phyloP scores from a whole-genome alignment of 352 stramenopile species.

The Globisporangium paroecandrum region DNA sequence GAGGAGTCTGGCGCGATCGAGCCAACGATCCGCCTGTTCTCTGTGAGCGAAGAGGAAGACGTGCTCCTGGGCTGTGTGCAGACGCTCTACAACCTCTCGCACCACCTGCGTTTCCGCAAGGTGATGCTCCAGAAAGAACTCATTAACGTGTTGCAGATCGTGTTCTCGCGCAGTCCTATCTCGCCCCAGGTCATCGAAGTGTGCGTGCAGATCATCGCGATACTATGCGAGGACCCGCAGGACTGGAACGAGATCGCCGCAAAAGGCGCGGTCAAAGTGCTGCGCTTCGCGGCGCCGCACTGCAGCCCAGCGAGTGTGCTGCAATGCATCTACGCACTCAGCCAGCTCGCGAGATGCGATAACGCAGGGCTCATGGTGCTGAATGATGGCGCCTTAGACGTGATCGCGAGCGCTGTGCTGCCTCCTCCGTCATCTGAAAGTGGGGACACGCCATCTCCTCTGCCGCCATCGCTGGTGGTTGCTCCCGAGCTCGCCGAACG shows the following conservation, averaged over 20 bases:
- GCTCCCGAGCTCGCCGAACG: slow-evolving; percentile 39
- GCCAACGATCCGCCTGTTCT: slow-evolving; percentile 53
- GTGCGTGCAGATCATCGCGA: slow-evolving; percentile 60
- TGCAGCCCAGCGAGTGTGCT: slow-evolving; percentile 28
- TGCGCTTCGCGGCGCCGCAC: slow-evolving; percentile 43
- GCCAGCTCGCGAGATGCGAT: slow-evolving; percentile 58
- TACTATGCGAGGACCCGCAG: slow-evolving; percentile 58
- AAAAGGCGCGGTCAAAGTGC: slow-evolving; percentile 50
- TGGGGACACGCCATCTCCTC: background rate
- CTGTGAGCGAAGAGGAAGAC: slow-evolving; percentile 36
- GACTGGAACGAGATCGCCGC: slow-evolving; percentile 48
- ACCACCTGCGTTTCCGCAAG: slow-evolving; percentile 55
- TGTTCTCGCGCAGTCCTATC: slow-evolving; percentile 31
- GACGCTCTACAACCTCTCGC: slow-evolving; percentile 68
- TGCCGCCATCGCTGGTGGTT: background rate
- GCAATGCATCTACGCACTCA: slow-evolving; percentile 61
- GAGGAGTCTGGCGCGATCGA: slow-evolving; percentile 50
- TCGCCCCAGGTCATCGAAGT: slow-evolving; percentile 46
- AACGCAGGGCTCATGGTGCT: slow-evolving; percentile 41
- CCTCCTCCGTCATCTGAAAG: background rate
- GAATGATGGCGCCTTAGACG: slow-evolving; percentile 53
- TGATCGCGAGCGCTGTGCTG: slow-evolving; percentile 40
- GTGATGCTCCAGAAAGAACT: slow-evolving; percentile 56
- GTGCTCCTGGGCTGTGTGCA: slow-evolving; percentile 62
- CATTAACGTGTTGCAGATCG: slow-evolving; percentile 39